A percentile compares a stretch with the other conserved stretches of the same genome.
Conservation (phyloP, 2,329 filamentous ascomycete genomes). For the Penicillium sp. region DNA sequence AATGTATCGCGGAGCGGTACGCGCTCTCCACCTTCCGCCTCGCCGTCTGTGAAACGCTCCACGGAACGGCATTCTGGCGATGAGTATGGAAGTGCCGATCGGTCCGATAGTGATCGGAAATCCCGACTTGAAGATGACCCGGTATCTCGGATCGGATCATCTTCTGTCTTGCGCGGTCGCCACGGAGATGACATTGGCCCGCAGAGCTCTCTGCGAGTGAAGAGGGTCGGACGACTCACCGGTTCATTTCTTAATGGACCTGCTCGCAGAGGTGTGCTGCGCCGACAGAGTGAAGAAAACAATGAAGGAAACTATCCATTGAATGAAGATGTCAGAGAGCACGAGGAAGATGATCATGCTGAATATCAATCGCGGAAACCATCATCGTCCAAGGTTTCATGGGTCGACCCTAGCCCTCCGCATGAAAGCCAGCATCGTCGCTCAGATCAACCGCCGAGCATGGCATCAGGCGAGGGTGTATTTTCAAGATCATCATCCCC, state of each 20-base stretch:
- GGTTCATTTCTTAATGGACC: slow-evolving; percentile 77
- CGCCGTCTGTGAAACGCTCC: slow-evolving; percentile 34
- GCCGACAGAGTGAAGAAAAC: slow-evolving; percentile 62
- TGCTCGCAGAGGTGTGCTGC: slow-evolving; percentile 65
- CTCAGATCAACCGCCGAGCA: slow-evolving; percentile 19
- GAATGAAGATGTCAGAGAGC: slow-evolving; percentile 25
- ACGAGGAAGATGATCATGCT: slow-evolving; percentile 27
- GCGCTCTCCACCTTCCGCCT: slow-evolving; percentile 39
- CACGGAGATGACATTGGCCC: slow-evolving; percentile 61
- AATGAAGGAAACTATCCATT: slow-evolving; percentile 36
- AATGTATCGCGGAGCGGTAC: slow-evolving; percentile 40
- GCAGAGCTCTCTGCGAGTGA: slow-evolving; percentile 72
- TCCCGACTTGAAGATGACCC: slow-evolving; percentile 34
- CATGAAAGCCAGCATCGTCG: slow-evolving; percentile 22
- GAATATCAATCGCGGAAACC: slow-evolving; percentile 27
- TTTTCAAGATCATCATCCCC: slow-evolving; percentile 37
- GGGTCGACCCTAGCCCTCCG: slow-evolving; percentile 34
- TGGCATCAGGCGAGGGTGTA: slow-evolving; percentile 22
- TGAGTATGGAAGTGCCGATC: slow-evolving; percentile 33
- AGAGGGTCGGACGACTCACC: slow-evolving; percentile 68
- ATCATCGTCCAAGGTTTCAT: slow-evolving; percentile 37
- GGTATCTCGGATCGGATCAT: slow-evolving; percentile 29
- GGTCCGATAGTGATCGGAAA: slow-evolving; percentile 33
- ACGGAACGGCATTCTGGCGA: slow-evolving; percentile 28
- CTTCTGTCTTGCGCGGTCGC: slow-evolving; percentile 38